Evolutionary conservation across 2,329 filamentous ascomycete genomes (phyloP).

Genomic region (Sporothrix phasma): DNA sequence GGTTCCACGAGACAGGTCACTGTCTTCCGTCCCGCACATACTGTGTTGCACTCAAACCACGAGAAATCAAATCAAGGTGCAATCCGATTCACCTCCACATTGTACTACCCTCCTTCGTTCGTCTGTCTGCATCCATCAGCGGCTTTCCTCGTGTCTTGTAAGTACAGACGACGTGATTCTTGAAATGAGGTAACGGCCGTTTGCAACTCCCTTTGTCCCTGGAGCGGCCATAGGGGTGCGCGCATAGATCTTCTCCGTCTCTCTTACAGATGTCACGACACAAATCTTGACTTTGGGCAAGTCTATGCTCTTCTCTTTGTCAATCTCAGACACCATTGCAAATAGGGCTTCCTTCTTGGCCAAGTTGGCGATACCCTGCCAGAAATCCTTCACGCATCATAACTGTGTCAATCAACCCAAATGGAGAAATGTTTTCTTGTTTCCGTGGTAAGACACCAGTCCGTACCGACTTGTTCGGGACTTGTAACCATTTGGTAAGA

Average conservation of each 20-base stretch:
- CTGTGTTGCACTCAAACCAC: slow-evolving; percentile 6
- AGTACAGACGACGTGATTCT: background rate
- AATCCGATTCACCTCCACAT: background rate
- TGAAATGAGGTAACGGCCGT: background rate
- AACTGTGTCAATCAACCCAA: background rate
- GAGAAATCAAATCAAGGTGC: background rate
- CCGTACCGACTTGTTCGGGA: background rate
- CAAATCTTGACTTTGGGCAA: background rate
- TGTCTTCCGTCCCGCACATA: background rate
- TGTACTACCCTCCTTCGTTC: background rate
- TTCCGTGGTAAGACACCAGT: background rate
- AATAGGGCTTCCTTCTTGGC: background rate
- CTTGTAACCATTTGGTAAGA: background rate
- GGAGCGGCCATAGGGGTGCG: background rate
- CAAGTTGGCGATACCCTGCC: background rate
- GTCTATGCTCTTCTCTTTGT: background rate
- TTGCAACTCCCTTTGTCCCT: background rate
- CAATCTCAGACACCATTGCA: background rate
- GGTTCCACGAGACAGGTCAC: background rate
- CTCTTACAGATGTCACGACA: too few species aligned
- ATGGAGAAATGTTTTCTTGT: background rate
- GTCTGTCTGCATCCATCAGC: background rate
- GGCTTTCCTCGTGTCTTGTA: background rate
- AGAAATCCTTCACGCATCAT: too few species aligned
- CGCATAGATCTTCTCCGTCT: too few species aligned